Conservation (phyloP, 805 yeast genomes). For the Hanseniaspora vineae region DNA sequence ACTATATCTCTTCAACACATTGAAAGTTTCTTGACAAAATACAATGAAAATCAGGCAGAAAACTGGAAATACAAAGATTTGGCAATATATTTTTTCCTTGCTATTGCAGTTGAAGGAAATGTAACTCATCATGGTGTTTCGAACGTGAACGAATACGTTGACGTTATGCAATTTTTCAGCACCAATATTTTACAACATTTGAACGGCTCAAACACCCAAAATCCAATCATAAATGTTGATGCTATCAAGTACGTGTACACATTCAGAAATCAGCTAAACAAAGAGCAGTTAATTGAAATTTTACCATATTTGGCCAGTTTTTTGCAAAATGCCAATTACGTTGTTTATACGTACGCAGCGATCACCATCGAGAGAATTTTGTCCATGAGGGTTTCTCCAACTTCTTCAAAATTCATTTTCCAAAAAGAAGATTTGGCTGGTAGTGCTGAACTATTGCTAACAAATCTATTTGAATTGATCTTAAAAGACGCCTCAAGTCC, state of each 20-base stretch:
- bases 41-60: constrained; percentile 27
- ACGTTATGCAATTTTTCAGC: constrained; percentile 76
- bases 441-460: constrained; percentile 46
- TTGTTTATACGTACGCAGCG: constrained; percentile 87
- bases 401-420: constrained; percentile 49
- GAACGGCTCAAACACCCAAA: constrained; percentile 28
- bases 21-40: constrained; percentile 45
- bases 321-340: constrained; percentile 53
- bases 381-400: constrained; percentile 47
- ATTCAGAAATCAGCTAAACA: constrained; percentile 86
- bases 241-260: constrained; percentile 83
- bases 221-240: constrained; percentile 78
- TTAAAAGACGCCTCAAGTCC: constrained; percentile 51
- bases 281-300: constrained; percentile 65
- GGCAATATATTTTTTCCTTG: constrained; percentile 72
- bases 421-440: constrained; percentile 59
- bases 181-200: constrained; percentile 75
- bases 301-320: constrained; percentile 68
- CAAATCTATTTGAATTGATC: constrained; percentile 54
- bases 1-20: constrained; percentile 63
- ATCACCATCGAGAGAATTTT: constrained; percentile 83
- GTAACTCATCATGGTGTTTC: constrained; percentile 80
- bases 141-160: constrained; percentile 70
- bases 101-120: constrained; percentile 84
- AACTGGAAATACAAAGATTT: constrained; percentile 84